Conservation (phyloP, 2,329 filamentous ascomycete genomes). For the Bimuria novae-zelandiae region DNA sequence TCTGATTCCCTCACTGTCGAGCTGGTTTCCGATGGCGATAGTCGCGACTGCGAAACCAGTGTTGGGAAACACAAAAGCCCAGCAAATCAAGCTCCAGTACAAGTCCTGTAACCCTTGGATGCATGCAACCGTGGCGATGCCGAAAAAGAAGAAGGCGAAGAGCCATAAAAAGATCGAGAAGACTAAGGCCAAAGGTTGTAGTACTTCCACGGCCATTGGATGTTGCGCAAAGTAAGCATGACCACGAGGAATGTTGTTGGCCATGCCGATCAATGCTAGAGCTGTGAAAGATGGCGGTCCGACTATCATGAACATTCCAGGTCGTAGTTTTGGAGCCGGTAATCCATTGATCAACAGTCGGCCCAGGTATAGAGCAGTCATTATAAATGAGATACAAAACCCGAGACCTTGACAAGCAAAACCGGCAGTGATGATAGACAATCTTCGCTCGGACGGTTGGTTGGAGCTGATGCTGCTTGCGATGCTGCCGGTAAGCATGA, state of each 20-base stretch:
- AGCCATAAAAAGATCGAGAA: slow-evolving; percentile 4
- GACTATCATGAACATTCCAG: slow-evolving; percentile 56
- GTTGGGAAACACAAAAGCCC: slow-evolving; percentile 7
- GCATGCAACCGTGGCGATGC: neutral
- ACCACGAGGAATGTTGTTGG: neutral
- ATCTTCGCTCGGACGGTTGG: slow-evolving; percentile 24
- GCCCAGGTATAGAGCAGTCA: slow-evolving; percentile 71
- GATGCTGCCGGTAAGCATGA: slow-evolving; percentile 39
- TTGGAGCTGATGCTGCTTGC: slow-evolving; percentile 31
- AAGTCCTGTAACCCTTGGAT: neutral
- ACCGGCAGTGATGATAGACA: slow-evolving; percentile 64
- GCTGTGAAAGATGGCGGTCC: slow-evolving; percentile 29
- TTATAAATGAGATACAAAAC: slow-evolving; percentile 65
- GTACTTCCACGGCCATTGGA: slow-evolving; percentile 1
- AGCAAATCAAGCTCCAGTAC: slow-evolving; percentile 6
- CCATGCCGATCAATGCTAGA: slow-evolving; percentile 7
- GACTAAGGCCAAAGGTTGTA: slow-evolving; percentile 4
- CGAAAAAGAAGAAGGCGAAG: slow-evolving; percentile 5
- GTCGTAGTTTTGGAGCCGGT: slow-evolving; percentile 43
- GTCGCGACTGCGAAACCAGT: slow-evolving; percentile 1
- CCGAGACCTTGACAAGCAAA: slow-evolving; percentile 70
- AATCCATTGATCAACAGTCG: slow-evolving; percentile 66
- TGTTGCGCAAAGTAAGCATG: slow-evolving; percentile 5
- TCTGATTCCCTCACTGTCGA: slow-evolving; percentile 1
- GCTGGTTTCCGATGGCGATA: slow-evolving; percentile 1